Conservation (phyloP, 2,329 filamentous ascomycete genomes). For the Sclerotinia subarctica region DNA sequence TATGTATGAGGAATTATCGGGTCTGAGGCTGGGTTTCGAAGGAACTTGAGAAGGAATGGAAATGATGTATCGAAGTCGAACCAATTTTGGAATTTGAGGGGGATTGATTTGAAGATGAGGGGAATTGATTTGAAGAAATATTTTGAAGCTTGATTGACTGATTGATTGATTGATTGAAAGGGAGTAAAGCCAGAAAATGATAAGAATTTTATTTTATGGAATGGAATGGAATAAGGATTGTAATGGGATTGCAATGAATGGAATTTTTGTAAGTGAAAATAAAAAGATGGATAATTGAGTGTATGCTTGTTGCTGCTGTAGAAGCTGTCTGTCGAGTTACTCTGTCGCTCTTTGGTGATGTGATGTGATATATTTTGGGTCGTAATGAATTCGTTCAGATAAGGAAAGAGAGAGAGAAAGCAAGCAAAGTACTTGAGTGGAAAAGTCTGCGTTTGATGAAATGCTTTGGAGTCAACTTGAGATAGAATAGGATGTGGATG, state of each 20-base stretch:
- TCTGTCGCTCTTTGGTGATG: not conserved
- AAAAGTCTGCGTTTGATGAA: not conserved
- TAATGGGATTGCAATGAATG: not conserved
- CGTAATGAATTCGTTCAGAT: not conserved
- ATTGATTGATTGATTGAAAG: not conserved
- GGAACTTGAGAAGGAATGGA: not conserved
- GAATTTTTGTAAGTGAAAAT: not conserved
- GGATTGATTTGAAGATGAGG: too few relatives aligned
- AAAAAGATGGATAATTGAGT: not conserved
- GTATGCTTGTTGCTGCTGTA: conserved; percentile 6
- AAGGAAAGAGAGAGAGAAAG: not conserved
- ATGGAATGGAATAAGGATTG: not conserved
- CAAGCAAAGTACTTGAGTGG: not conserved
- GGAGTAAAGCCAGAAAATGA: not conserved
- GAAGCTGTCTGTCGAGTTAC: conserved; percentile 4
- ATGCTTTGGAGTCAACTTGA: not conserved
- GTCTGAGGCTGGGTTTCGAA: conserved; percentile 6
- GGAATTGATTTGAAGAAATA: not conserved
- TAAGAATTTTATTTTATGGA: not conserved
- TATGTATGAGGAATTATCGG: not conserved
- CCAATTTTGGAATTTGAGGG: not conserved
- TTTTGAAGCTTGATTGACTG: not conserved
- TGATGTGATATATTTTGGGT: not conserved
- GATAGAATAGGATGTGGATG: not conserved
- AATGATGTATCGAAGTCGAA: not conserved